phyloP scores from a whole-genome alignment of 495 filamentous ascomycete genomes.

The Daldinia loculata region DNA sequence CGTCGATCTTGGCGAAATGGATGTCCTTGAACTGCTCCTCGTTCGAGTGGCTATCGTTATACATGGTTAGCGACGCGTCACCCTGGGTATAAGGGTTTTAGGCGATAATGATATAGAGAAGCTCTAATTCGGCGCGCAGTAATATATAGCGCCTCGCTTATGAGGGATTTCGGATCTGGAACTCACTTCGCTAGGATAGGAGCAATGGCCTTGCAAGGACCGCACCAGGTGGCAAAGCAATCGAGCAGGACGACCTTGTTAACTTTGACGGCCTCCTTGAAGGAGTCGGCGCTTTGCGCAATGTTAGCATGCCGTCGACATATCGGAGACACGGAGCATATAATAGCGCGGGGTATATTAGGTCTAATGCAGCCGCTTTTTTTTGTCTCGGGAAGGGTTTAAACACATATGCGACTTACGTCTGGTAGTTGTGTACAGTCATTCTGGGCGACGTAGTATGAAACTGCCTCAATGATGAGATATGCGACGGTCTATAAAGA shows the following conservation, averaged over 20 bases:
- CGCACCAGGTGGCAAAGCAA: constrained; percentile 92
- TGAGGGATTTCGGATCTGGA: constrained; percentile 26
- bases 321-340: not conserved
- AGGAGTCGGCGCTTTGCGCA: constrained; percentile 66
- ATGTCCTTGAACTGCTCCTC: constrained; percentile 50
- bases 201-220: constrained; percentile 90
- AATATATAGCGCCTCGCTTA: not conserved
- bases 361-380: not conserved
- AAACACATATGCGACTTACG: constrained; percentile 45
- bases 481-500: constrained; percentile 39
- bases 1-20: constrained; percentile 91
- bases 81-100: not conserved
- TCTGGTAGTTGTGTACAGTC: constrained; percentile 53
- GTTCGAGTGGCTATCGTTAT: constrained; percentile 28
- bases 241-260: constrained; percentile 78
- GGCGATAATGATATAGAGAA: not conserved
- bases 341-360: not conserved
- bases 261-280: constrained; percentile 62
- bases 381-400: not conserved
- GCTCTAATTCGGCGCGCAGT: not conserved
- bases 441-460: constrained; percentile 55
- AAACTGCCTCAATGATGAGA: constrained; percentile 47
- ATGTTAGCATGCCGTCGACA: constrained; percentile 13
- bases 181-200: constrained; percentile 73
- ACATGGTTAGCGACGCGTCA: not conserved